Conservation (phyloP, 768 basidiomycete species). For the Rubroboletus satanas region DNA sequence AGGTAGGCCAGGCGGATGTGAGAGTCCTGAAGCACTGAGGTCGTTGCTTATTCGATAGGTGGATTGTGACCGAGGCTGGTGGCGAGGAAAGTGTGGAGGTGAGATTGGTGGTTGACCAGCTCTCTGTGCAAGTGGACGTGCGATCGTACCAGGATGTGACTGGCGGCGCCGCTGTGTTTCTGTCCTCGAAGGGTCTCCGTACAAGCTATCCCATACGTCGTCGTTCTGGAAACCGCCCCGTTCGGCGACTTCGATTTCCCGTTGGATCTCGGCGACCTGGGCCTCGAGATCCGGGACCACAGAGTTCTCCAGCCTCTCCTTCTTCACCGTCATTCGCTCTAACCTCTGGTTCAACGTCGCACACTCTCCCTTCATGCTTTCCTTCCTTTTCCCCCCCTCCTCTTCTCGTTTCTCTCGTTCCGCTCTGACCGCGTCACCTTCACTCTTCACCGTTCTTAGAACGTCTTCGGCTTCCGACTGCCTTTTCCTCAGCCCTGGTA, state of each 20-base stretch:
- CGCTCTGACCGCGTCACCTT: conserved; percentile 43
- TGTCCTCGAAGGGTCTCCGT: conserved; percentile 13
- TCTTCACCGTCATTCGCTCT: conserved; percentile 62
- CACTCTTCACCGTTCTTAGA: conserved; percentile 37
- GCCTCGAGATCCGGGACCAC: conserved; percentile 66
- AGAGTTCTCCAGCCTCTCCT: conserved; percentile 59
- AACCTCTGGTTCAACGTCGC: conserved; percentile 52
- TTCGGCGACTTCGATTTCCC: conserved; percentile 49
- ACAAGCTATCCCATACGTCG: conserved; percentile 14
- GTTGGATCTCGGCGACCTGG: conserved; percentile 54
- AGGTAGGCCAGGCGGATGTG: conserved; percentile 16
- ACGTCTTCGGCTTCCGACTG: conserved; percentile 41
- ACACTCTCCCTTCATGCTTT: conserved; percentile 57
- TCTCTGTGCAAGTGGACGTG: conserved; percentile 19
- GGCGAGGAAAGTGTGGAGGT: conserved; percentile 25
- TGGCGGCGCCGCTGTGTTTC: conserved; percentile 23
- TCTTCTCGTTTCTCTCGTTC: conserved; percentile 49
- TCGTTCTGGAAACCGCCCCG: conserved; percentile 25
- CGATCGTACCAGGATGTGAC: conserved; percentile 30
- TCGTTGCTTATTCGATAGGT: conserved; percentile 21
- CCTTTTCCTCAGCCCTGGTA: conserved; percentile 39
- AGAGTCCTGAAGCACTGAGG: conserved; percentile 4
- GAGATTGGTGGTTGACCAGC: conserved; percentile 20
- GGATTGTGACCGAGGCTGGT: conserved; percentile 28
- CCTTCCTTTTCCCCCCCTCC: conserved; percentile 50